Base-by-base conservation (phyloP, 2,329 filamentous ascomycete genomes). In the Xylaria sp. region DNA sequence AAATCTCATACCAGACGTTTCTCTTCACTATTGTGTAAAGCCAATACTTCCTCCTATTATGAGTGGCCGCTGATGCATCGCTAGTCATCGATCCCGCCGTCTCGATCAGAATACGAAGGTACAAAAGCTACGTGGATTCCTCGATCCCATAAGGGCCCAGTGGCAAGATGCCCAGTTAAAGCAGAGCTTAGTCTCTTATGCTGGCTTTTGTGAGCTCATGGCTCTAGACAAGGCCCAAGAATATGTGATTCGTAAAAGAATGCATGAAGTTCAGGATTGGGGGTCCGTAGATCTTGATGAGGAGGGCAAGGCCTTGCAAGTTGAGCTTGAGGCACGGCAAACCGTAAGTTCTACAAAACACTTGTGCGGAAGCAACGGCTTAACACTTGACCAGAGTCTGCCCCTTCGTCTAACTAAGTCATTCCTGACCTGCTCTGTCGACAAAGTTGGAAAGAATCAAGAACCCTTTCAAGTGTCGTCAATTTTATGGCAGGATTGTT, bases 371-470 rank as follows among this genome's bases (percentile, higher is more conserved):
- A 35, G 4, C 9, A 31, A 44, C 6, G 35, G 23, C 29, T 58
- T 35, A 56, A 54, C 52, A 52, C 25, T 6, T 43, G 2, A 6
- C 3, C 48, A 90, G 83, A 82, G 84, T 61, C 78, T 98, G 13
- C 95, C 95, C 3, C 78, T 99, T 41, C 87, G 94, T 58, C 85
- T 91, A 6, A 97, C 94, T 1, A 97, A 97, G 73, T 92, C 92
- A 0, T 91, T 98, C 72, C 79, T 99, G n/a, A 91, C 90, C 1
- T 94, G 93, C 49, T 96, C 94, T 0, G 94, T 95, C 0, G 96
- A 99, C 69, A 92, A 92, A 72, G 78, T 98, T 7, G 90, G 92
- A 49, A 91, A 90, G 68, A 84, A 85, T 4, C 89, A 90, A 4
- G 79, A 86, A 8, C 83, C 91, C 0, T 95, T 93, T 68, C 86